phyloP scores from a whole-genome alignment of 2,329 filamentous ascomycete species.

The Microdochium bolleyi region DNA sequence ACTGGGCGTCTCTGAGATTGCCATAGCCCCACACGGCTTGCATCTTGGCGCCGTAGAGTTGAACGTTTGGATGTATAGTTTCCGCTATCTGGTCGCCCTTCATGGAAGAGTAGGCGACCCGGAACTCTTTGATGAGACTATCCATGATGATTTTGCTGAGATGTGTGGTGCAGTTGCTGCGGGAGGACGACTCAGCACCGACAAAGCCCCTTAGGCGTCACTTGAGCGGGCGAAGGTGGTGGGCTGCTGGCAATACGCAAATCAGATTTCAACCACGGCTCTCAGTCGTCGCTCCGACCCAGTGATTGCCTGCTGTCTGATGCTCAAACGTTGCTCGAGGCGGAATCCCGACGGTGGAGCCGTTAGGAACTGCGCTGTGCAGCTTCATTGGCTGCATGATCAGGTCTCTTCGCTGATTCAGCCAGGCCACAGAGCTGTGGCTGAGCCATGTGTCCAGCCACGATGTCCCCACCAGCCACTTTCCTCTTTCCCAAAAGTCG shows the following conservation, averaged over 20 bases:
- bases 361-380: no score
- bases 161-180: neutral
- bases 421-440: neutral
- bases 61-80: conserved; percentile 64
- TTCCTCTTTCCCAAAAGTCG: neutral
- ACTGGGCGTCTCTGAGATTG: conserved; percentile 55
- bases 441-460: neutral
- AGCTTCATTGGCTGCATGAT: no score
- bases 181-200: neutral
- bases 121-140: conserved; percentile 65
- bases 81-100: conserved; percentile 69
- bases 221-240: no score
- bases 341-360: no score
- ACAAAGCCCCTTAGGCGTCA: no score
- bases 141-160: conserved; percentile 48
- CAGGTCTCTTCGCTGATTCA: no score
- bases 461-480: neutral
- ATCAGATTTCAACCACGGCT: no score
- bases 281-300: no score
- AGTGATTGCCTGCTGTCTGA: no score
- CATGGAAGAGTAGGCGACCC: conserved; percentile 52
- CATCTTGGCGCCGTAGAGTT: conserved; percentile 57
- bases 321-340: no score
- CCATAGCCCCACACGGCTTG: conserved; percentile 64
- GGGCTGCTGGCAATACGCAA: no score